These are phyloP conservation scores for Mycena pura DNA, from an alignment of 768 basidiomycete genomes.

Conservation along the genomic window DNA sequence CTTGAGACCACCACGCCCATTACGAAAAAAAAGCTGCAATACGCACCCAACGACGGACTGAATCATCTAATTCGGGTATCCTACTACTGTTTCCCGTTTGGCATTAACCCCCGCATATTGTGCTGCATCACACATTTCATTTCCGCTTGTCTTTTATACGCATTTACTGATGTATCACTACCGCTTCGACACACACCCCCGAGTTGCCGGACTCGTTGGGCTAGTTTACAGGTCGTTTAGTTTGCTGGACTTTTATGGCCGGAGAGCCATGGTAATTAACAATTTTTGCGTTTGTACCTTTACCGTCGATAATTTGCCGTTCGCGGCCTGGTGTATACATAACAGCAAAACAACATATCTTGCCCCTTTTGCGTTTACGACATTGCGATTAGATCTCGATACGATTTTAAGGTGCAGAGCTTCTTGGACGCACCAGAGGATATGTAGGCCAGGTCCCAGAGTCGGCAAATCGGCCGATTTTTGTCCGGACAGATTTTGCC, in stretches of 20 bases:
- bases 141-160: slow-evolving; percentile 9
- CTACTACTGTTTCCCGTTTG: not conserved
- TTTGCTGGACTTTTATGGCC: not conserved
- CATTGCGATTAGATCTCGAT: too few species aligned
- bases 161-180: slow-evolving; percentile 11
- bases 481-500: too few species aligned
- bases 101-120: not conserved
- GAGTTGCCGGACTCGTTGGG: slow-evolving; percentile 10
- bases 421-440: too few species aligned
- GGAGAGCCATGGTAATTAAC: slow-evolving; percentile 1
- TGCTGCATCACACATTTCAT: slow-evolving; percentile 13
- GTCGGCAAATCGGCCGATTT: too few species aligned
- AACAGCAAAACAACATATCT: not conserved
- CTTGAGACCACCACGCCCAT: not conserved
- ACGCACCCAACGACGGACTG: slow-evolving; percentile 12
- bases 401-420: too few species aligned
- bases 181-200: not conserved
- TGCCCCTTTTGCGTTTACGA: too few species aligned
- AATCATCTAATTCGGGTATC: too few species aligned
- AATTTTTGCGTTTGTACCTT: not conserved
- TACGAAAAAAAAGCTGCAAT: too few species aligned
- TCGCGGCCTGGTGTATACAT: slow-evolving; percentile 21
- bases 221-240: slow-evolving; percentile 10
- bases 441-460: too few species aligned
- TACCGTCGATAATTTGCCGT: slow-evolving; percentile 20